Base-by-base conservation (phyloP, 2,329 filamentous ascomycete genomes). In the Lachnellula subtilissima region DNA sequence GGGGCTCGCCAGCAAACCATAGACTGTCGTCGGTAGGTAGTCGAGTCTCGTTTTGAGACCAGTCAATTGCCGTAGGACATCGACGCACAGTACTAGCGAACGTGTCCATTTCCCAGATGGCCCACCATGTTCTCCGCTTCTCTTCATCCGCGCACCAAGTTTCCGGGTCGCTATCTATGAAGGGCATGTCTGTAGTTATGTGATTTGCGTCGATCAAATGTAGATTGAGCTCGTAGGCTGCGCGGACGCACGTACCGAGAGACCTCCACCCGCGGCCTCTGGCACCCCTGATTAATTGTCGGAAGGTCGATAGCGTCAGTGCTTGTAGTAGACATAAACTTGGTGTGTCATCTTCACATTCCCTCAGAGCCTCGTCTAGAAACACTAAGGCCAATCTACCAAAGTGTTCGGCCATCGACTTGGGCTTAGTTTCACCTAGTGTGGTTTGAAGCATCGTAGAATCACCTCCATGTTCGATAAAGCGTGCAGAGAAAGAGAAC, bases 101-200 rank as follows among this genome's bases (percentile, higher is more conserved):
- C 7, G 71, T 67, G 50, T 75, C 73, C 70, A 75, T 72, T 54
- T 74, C 72, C 71, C 71, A 74, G 17, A 74, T 66, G 0, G 72
- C 70, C 72, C 72, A 74, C 67, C 69, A 74, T 3, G 68, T 67
- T 2, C 72, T 65, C 1, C 72, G 67, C 42, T 69, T 64, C 57
- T 73, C 72, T 59, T 75, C 73, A 7, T 69, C 59, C 4, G 58
- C 50, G 19, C 58, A 55, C 69, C 70, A 72, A 22, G 56, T 57
- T 14, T 58, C 55, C 54, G 9, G 9, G 28, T 32, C 11, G 28
- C 28, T 32, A 9, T 32, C 28, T 32, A 11, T 4, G 4, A 32
- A 32, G 28, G 28, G 28, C 8, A 32, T 32, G 28, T 32, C 28
- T 12, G 28, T 12, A 12, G 28, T 32, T 32, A 32, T 32, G 28